Base-by-base conservation (phyloP, 1,284 basidiomycete species). In the Moniliophthora roreri region DNA sequence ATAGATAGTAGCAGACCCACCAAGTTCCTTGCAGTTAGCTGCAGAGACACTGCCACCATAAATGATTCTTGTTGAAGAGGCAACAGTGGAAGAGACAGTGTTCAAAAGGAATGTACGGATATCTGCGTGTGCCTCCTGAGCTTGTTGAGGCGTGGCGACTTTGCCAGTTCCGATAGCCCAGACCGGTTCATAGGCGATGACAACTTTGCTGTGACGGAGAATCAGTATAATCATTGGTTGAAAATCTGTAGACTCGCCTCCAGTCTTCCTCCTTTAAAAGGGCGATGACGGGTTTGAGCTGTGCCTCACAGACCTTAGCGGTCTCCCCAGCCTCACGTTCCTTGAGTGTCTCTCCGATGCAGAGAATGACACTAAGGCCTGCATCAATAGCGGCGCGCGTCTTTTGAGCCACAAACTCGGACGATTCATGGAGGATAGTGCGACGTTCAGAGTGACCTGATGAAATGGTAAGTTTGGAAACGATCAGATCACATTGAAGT, bases 121-220 rank as follows among this genome's bases (percentile, higher is more conserved):
- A 59, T 89, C 87, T 44, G 80, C 81, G 69, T 99, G 97, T 1
- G 93, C 87, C 49, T 96, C 91, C 74, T 99, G 95, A 1, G 97
- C 97, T 71, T 94, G 91, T n/a, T 73, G 77, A 3, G 90, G 78
- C 35, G 93, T 94, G 39, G 97, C 96, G 56, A 98, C 95, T 74
- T 93, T 96, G 61, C 94, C 95, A 18, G 95, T 98, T 52, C 95
- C 96, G 69, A 99, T 99, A 38, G 96, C 97, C 97, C 96, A 99
- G 26, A 99, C 96, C 44, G 93, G 93, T 70, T 95, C 93, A 70
- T 95, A 99, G 16, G 96, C 96, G 64, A 99, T 80, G 58, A 99
- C 96, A 67, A 98, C 80, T 64, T 92, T 87, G 69, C 91, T 93
- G 63, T 24, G 20, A 48, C 20, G 13, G 26, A 5, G n/a, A 5